Percentiles rank a stretch among this genome's conserved stretches.
Conservation (phyloP, 768 basidiomycete genomes). For the Cystofilobasidium macerans region DNA sequence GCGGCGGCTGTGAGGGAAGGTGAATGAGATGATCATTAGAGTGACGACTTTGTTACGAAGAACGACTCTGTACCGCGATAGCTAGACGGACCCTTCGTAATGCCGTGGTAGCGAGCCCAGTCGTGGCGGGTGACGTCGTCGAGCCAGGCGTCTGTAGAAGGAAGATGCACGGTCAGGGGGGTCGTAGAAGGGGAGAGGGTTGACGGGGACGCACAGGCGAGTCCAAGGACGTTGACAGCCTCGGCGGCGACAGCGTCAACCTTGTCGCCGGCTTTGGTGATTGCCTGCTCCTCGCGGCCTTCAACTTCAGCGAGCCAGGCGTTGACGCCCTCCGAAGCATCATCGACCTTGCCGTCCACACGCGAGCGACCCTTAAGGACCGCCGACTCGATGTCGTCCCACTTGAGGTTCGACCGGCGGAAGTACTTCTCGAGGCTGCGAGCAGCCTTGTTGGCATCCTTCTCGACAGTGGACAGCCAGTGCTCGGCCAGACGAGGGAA, state of each 20-base stretch:
- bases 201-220: conserved; percentile 28
- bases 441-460: conserved; percentile 31
- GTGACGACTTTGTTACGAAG: background rate
- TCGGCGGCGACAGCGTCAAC: conserved; percentile 24
- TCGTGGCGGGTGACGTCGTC: conserved; percentile 32
- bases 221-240: conserved; percentile 22
- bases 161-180: conserved; percentile 25
- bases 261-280: conserved; percentile 24
- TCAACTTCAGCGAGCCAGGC: conserved; percentile 15
- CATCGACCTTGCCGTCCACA: conserved; percentile 22
- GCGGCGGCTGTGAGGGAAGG: conserved; percentile 5
- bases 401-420: conserved; percentile 27
- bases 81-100: conserved; percentile 21
- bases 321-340: background rate
- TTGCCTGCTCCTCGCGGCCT: conserved; percentile 29
- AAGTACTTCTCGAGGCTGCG: conserved; percentile 34
- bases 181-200: conserved; percentile 10
- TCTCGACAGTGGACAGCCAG: conserved; percentile 28
- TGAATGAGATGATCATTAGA: background rate
- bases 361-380: background rate
- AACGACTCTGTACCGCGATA: background rate
- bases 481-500: conserved; percentile 27
- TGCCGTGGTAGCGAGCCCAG: conserved; percentile 28
- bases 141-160: conserved; percentile 29
- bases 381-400: conserved; percentile 22